Percentiles rank a stretch among this genome's conserved stretches.
Evolutionary conservation across 768 basidiomycete genomes (phyloP).

Genomic region (Clitopilus hobsonii): DNA sequence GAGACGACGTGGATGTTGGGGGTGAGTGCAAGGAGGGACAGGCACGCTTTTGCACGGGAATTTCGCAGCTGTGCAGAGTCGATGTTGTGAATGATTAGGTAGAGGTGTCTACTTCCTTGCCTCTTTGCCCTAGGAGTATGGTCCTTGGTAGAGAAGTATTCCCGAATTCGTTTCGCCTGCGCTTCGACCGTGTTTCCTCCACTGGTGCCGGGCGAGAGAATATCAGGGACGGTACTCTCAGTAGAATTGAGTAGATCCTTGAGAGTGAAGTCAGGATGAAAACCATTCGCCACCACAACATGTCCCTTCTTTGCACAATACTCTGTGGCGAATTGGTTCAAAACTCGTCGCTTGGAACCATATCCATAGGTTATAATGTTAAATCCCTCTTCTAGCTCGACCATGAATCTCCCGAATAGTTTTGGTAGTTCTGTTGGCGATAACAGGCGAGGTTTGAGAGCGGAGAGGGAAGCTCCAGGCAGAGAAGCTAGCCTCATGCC

Average conservation of each 20-base stretch:
- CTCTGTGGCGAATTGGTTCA: conserved; percentile 71
- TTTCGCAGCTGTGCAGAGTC: conserved; percentile 70
- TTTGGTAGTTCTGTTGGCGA: conserved; percentile 20
- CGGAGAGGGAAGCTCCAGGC: conserved; percentile 7
- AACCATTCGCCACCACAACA: conserved; percentile 76
- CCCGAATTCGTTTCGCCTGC: conserved; percentile 60
- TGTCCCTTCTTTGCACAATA: conserved; percentile 57
- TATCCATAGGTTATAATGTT: conserved; percentile 85
- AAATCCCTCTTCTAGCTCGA: conserved; percentile 80
- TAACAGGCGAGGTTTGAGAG: conserved; percentile 18
- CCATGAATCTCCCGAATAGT: conserved; percentile 56
- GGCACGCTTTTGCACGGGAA: conserved; percentile 55
- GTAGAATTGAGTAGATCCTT: conserved; percentile 66
- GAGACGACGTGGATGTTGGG: conserved; percentile 78
- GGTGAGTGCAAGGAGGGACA: conserved; percentile 69
- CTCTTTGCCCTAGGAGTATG: neutral
- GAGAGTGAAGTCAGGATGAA: conserved; percentile 61
- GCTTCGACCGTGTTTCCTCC: conserved; percentile 45
- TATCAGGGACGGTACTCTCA: conserved; percentile 39
- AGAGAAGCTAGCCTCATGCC: conserved; percentile 21
- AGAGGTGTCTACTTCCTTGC: conserved; percentile 36
- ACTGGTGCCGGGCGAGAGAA: conserved; percentile 29
- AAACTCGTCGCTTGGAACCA: conserved; percentile 76
- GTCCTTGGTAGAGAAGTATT: conserved; percentile 46
- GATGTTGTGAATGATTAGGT: conserved; percentile 83